phyloP scores from a whole-genome alignment of 305 asterid genomes.

The Solanum chacoense region DNA sequence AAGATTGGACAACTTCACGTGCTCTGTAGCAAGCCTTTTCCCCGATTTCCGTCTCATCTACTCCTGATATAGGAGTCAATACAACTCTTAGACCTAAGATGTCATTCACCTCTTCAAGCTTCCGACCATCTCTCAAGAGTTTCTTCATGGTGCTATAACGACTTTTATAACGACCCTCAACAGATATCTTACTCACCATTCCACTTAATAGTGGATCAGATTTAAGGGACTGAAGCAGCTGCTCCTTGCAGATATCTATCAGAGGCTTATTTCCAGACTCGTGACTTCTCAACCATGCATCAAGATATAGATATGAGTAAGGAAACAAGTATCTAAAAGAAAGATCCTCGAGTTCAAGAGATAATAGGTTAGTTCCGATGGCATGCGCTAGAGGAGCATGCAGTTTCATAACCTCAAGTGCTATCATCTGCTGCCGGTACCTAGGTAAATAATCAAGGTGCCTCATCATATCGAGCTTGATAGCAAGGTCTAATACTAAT shows the following conservation, averaged over 20 bases:
- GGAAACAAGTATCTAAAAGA: constrained; percentile 82
- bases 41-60: constrained; percentile 28
- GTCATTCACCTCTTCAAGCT: constrained; percentile 82
- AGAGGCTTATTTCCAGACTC: constrained; percentile 53
- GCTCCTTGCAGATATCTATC: constrained; percentile 50
- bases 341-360: constrained; percentile 78
- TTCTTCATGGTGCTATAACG: constrained; percentile 95
- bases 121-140: constrained; percentile 74
- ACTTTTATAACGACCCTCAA: constrained; percentile 76
- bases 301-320: constrained; percentile 63
- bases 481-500: constrained; percentile 60
- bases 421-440: constrained; percentile 63
- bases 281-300: constrained; percentile 77
- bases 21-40: constrained; percentile 80
- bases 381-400: constrained; percentile 94
- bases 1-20: constrained; percentile 54
- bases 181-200: constrained; percentile 41
- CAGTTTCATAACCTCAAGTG: constrained; percentile 74
- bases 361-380: constrained; percentile 45
- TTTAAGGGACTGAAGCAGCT: constrained; percentile 47
- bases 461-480: constrained; percentile 80
- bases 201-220: constrained; percentile 38
- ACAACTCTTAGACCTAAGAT: constrained; percentile 73
- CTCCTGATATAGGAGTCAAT: constrained; percentile 33
- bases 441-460: constrained; percentile 71